Base-by-base conservation (phyloP, 495 filamentous ascomycete genomes). In the Recurvomyces mirabilis region DNA sequence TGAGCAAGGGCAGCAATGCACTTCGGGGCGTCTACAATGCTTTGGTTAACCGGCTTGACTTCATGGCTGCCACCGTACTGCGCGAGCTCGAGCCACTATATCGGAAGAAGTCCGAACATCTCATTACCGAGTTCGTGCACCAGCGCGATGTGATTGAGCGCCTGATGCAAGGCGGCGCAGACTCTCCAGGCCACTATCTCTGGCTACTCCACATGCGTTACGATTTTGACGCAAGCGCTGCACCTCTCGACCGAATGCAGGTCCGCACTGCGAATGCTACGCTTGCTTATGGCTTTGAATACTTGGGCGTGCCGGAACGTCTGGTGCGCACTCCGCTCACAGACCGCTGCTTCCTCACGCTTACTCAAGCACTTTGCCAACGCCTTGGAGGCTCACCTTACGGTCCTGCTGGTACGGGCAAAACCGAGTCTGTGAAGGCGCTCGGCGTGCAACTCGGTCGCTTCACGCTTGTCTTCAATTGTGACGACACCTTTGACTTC, bases 191-290 rank as follows among this genome's bases (percentile, higher is more conserved):
- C 23, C 87, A 99, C 59, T 84, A 93, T 56, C 60, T 88, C 46
- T 99, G 91, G 91, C 72, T 94, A 6, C 69, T 95, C n/a, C 87
- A 91, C 60, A 95, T 99, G 89, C 84, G 93, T 44, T 99, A 94
- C 59, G 78, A 93, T 36, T 96, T 94, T 62, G 69, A 70, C 4
- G 66, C 79, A 1, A 84, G 91, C 43, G 86, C 77, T 5, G 85
- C 93, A 46, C 83, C 77, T 60, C 64, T 91, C 22, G 76, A 87
- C 49, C 81, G 93, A 15, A 68, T 99, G 32, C 78, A 86, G 52
- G 81, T 99, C 60, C 84, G 82, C 61, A 95, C 96, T 87, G 93
- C 93, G 11, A 96, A 99, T 55, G 87, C 91, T 14, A 87, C 81
- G 59, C 75, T 96, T 38, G 81, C 80, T 56, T 99, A 99, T 58